These are phyloP conservation scores for Sechiopsis laciniata DNA, from an alignment of 306 rosid genomes.

Conservation along the genomic window DNA sequence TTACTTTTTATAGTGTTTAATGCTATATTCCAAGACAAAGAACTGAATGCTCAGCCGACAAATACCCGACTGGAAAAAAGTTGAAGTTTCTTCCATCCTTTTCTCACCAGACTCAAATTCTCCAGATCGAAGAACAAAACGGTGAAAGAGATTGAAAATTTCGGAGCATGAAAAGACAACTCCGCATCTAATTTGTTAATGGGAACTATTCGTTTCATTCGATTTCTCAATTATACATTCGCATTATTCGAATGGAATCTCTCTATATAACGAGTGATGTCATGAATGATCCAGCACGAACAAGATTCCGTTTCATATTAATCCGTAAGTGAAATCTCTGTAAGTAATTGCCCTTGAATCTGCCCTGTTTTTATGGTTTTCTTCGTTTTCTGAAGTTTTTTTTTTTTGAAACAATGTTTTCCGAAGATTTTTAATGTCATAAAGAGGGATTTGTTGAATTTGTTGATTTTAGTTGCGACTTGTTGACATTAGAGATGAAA, in stretches of 20 bases:
- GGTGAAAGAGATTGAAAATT: constrained; percentile 7
- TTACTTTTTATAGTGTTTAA: neutral
- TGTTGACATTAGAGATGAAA: too few species aligned
- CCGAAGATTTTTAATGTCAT: neutral
- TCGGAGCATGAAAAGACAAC: constrained; percentile 2
- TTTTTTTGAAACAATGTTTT: too few species aligned
- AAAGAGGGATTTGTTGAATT: neutral
- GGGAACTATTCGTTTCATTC: constrained; percentile 1
- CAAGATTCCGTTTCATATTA: neutral
- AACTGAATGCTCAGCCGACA: neutral
- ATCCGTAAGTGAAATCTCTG: neutral
- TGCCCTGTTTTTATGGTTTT: neutral
- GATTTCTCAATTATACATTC: neutral
- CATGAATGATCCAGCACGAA: neutral
- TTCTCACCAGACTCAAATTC: neutral
- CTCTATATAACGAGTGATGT: neutral
- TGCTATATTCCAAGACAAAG: neutral
- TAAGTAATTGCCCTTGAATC: neutral
- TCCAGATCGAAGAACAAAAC: neutral
- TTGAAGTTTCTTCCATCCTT: neutral
- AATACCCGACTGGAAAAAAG: neutral
- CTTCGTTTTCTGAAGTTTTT: too few species aligned
- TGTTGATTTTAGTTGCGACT: neutral
- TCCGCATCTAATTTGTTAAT: constrained; percentile 9
- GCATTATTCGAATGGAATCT: constrained; percentile 10